A percentile compares a stretch with the other conserved stretches of the same genome.
These are phyloP conservation scores for Ophiocordyceps australis DNA, from an alignment of 2,329 filamentous ascomycete genomes.

Conservation along the genomic window DNA sequence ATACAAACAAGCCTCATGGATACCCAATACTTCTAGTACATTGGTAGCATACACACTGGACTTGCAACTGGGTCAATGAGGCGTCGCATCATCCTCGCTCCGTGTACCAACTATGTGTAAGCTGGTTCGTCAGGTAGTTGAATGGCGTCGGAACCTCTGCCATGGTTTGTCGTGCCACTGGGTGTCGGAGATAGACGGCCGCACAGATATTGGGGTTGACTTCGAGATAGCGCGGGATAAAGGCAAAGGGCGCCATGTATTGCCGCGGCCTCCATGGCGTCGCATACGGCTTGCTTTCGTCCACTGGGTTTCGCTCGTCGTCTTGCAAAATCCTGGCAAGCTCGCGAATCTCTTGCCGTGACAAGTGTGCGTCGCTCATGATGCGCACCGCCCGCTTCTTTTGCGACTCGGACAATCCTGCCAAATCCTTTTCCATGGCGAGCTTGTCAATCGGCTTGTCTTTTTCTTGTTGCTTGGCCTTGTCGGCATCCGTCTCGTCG, in stretches of 20 bases:
- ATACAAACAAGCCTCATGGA: too few species aligned
- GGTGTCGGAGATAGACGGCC: constrained; percentile 87
- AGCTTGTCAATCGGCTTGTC: too few species aligned
- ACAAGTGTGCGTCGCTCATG: constrained; percentile 14
- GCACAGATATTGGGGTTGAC: constrained; percentile 96
- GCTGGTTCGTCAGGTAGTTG: constrained; percentile 46
- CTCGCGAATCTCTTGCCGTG: constrained; percentile 30
- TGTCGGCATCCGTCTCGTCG: constrained; percentile 3
- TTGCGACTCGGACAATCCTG: constrained; percentile 13
- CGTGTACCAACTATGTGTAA: constrained; percentile 92
- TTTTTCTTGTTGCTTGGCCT: constrained; percentile 12
- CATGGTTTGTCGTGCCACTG: constrained; percentile 65
- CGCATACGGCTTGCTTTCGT: constrained; percentile 63
- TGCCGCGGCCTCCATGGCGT: constrained; percentile 80
- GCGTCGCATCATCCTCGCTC: constrained; percentile 54
- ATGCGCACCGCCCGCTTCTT: constrained; percentile 14
- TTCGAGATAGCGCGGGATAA: constrained; percentile 88
- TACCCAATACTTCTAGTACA: too few species aligned
- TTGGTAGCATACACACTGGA: too few species aligned
- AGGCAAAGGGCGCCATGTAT: constrained; percentile 84
- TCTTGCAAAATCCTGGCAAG: constrained; percentile 39
- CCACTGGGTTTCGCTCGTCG: constrained; percentile 58
- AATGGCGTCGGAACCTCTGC: constrained; percentile 81
- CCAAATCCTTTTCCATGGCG: constrained; percentile 15
- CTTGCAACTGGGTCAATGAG: too few species aligned